Evolutionary conservation across 2,329 filamentous ascomycete genomes (phyloP), one percentile per base, ranked within the genome.

Genomic region (Didymella exigua): DNA sequence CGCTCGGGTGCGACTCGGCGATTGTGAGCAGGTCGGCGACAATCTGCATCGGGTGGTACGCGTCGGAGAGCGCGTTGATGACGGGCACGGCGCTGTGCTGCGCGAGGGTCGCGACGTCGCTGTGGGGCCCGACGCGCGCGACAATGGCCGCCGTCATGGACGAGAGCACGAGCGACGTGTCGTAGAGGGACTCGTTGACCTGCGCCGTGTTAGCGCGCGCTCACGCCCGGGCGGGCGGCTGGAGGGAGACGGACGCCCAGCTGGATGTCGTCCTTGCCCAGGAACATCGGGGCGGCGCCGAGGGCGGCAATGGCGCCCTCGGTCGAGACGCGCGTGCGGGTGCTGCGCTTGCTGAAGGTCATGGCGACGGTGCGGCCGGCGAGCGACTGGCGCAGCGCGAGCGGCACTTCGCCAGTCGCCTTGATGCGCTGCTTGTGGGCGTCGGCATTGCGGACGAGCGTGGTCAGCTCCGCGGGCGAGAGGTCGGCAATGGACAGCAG

Each of bases 301-400:
- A 99, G 84, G 56, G 90, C 81, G n/a, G 89, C 85, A 31, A 97
- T 87, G 11, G 95, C 95, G 7, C 89, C 89, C 80, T 99, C 95
- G 1, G 93, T 97, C 1, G 92, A 96, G 27, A 99, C 88, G 59
- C 95, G 87, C 11, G 95, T 99, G 56, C 95, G 86, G 11, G 95
- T 99, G 68, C 90, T 96, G 64, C 93, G 87, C 80, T 99, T 99
- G 82, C 84, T 96, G 81, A 99, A 99, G 82, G 96, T 91, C 87
- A 99, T 89, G 63, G 95, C 93, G 27, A 99, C 85, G 0, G 92
- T 93, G 76, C 91, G 86, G 47, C 91, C 90, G 0, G 84, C 77
- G 59, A 99, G 78, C 10, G 84, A 80, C 34, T 82, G 81, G 49
- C 82, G 78, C 49, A 96, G 78, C 37, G 81, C 78, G 45, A 79